Conservation (phyloP, 2,329 filamentous ascomycete genomes). For the Penicillium paneum region DNA sequence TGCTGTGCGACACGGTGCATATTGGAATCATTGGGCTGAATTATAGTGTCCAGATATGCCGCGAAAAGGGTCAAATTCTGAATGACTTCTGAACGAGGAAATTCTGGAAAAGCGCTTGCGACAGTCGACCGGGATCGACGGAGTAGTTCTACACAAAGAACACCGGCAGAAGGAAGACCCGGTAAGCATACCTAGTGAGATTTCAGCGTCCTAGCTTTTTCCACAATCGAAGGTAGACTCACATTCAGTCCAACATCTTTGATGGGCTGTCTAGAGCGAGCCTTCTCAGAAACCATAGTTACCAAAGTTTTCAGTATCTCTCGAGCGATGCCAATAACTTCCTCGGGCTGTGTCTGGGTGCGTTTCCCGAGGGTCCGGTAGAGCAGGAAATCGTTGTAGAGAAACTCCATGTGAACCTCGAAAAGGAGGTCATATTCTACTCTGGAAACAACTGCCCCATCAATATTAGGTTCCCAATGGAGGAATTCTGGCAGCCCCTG, state of each 20-base stretch:
- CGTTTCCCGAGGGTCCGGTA: slow-evolving; percentile 21
- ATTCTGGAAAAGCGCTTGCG: background rate
- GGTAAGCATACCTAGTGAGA: slow-evolving; percentile 14
- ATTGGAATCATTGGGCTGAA: slow-evolving; percentile 22
- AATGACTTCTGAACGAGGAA: slow-evolving; percentile 28
- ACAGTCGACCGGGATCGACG: slow-evolving; percentile 12
- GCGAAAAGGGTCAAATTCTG: slow-evolving; percentile 30
- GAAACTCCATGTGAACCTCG: slow-evolving; percentile 20
- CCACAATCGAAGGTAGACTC: background rate
- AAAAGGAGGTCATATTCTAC: slow-evolving; percentile 12
- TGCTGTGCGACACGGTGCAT: slow-evolving; percentile 23
- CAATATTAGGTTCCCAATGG: slow-evolving; percentile 16
- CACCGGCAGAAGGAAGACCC: slow-evolving; percentile 28
- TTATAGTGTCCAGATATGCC: slow-evolving; percentile 21
- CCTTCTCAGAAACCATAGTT: slow-evolving; percentile 6
- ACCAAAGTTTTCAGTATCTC: slow-evolving; percentile 24
- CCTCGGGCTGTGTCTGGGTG: slow-evolving; percentile 17
- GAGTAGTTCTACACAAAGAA: slow-evolving; percentile 29
- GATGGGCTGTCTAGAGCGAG: slow-evolving; percentile 11
- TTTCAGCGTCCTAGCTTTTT: background rate
- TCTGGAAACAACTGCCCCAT: background rate
- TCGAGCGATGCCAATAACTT: slow-evolving; percentile 20
- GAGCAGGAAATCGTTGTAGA: slow-evolving; percentile 27
- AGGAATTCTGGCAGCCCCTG: slow-evolving; percentile 19
- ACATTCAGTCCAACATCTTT: slow-evolving; percentile 19